These are phyloP conservation scores for Phytophthora syringae DNA, from an alignment of 352 stramenopile genomes.

Conservation along the genomic window DNA sequence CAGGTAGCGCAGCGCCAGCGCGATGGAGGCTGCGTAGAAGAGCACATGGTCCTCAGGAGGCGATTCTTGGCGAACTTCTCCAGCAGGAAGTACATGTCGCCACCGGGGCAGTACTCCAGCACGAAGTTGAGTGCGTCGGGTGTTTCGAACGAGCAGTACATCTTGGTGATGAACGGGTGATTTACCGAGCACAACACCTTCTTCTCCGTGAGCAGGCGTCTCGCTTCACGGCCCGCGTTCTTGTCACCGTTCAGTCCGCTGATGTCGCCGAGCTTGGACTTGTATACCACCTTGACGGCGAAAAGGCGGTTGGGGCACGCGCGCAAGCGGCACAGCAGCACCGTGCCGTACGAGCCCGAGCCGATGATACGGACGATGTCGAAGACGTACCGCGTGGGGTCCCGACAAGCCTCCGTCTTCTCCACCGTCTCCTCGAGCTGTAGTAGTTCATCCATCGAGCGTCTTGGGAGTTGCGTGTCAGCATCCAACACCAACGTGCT, in stretches of 20 bases:
- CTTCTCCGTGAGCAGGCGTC: conserved; percentile 95
- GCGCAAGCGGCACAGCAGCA: conserved; percentile 65
- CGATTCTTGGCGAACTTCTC: conserved; percentile 91
- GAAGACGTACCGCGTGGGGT: conserved; percentile 52
- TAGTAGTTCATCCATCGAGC: conserved; percentile 38
- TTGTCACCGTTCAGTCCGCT: conserved; percentile 34
- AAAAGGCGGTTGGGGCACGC: conserved; percentile 53
- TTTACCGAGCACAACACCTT: conserved; percentile 95
- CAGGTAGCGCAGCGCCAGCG: conserved; percentile 93
- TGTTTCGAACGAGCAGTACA: conserved; percentile 94
- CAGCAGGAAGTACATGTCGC: conserved; percentile 96
- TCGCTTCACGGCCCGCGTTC: conserved; percentile 50
- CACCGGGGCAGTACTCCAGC: conserved; percentile 97
- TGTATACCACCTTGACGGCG: conserved; percentile 82
- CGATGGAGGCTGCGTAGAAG: conserved; percentile 98
- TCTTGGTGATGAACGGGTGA: conserved; percentile 98
- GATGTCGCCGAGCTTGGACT: conserved; percentile 59
- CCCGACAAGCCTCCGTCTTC: conserved; percentile 22
- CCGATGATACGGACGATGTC: conserved; percentile 80
- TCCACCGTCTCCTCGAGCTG: conserved; percentile 36
- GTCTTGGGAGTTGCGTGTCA: conserved; percentile 29
- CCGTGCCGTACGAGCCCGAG: conserved; percentile 78
- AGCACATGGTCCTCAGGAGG: conserved; percentile 92
- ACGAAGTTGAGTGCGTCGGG: conserved; percentile 97
- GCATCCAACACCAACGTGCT: conserved; percentile 53